These are phyloP conservation scores for Salvia hispanica DNA, from an alignment of 257 asterid genomes.

Conservation along the genomic window DNA sequence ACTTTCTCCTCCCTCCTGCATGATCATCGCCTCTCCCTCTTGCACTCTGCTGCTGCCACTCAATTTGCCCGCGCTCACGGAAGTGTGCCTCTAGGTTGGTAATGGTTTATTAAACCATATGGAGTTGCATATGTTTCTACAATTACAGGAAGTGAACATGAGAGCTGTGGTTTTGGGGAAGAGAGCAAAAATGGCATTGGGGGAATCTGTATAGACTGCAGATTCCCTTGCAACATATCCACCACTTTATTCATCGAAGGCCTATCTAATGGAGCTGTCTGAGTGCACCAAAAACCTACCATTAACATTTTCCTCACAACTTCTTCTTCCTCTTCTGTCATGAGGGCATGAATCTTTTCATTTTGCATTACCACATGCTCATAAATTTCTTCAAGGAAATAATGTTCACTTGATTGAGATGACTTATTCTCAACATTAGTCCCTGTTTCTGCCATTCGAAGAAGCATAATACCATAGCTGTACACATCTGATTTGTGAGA, in stretches of 20 bases:
- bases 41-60: no score
- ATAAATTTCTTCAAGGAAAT: conserved; percentile 55
- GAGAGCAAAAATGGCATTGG: conserved; percentile 49
- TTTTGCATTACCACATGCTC: conserved; percentile 40
- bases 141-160: conserved; percentile 27
- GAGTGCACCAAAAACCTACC: conserved; percentile 73
- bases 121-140: conserved; percentile 9
- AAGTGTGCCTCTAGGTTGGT: no score
- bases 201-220: conserved; percentile 50
- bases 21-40: no score
- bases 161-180: conserved; percentile 28
- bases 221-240: conserved; percentile 61
- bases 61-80: no score
- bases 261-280: conserved; percentile 54
- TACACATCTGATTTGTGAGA: conserved; percentile 75
- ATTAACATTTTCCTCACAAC: conserved; percentile 50
- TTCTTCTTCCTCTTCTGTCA: conserved; percentile 45
- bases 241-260: conserved; percentile 62
- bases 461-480: conserved; percentile 74
- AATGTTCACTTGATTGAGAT: conserved; percentile 37
- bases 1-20: no score
- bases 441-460: conserved; percentile 61
- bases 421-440: conserved; percentile 28
- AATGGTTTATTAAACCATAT: neutral
- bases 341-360: conserved; percentile 24